Evolutionary conservation across 2,329 filamentous ascomycete species (phyloP).

Genomic region (Tolypocladium cylindrosporum): DNA sequence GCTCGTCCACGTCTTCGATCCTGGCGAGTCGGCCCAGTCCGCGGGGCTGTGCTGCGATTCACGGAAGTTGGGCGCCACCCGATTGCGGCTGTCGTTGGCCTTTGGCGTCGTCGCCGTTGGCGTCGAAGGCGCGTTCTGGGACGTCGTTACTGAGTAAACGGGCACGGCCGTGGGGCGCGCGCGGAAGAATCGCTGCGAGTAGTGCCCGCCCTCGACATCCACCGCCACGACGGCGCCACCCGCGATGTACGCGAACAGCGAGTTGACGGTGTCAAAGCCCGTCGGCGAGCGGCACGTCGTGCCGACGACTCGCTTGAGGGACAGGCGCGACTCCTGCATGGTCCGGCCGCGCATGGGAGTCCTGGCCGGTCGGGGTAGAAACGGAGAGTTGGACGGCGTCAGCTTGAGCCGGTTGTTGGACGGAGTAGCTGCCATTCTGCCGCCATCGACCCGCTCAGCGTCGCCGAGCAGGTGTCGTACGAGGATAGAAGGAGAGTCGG

Average conservation of each 20-base stretch:
- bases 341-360: slow-evolving; percentile 47
- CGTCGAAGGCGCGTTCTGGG: slow-evolving; percentile 37
- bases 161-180: slow-evolving; percentile 71
- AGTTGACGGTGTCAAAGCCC: slow-evolving; percentile 72
- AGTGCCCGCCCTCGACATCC: slow-evolving; percentile 58
- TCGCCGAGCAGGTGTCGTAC: not conserved
- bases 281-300: slow-evolving; percentile 79
- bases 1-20: slow-evolving; percentile 71
- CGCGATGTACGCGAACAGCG: slow-evolving; percentile 81
- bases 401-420: slow-evolving; percentile 51
- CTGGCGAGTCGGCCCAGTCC: slow-evolving; percentile 53
- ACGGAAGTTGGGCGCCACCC: slow-evolving; percentile 35
- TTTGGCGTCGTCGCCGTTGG: slow-evolving; percentile 44
- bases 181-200: slow-evolving; percentile 79
- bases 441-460: slow-evolving; percentile 35
- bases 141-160: slow-evolving; percentile 45
- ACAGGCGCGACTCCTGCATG: slow-evolving; percentile 49
- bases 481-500: not conserved
- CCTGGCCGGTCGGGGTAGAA: slow-evolving; percentile 49
- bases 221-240: slow-evolving; percentile 90
- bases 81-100: slow-evolving; percentile 53
- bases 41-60: slow-evolving; percentile 34
- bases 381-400: slow-evolving; percentile 71
- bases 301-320: slow-evolving; percentile 76
- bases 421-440: slow-evolving; percentile 48